Evolutionary conservation across 1,284 basidiomycete genomes (phyloP).

Genomic region (Leccinum solheimii): DNA sequence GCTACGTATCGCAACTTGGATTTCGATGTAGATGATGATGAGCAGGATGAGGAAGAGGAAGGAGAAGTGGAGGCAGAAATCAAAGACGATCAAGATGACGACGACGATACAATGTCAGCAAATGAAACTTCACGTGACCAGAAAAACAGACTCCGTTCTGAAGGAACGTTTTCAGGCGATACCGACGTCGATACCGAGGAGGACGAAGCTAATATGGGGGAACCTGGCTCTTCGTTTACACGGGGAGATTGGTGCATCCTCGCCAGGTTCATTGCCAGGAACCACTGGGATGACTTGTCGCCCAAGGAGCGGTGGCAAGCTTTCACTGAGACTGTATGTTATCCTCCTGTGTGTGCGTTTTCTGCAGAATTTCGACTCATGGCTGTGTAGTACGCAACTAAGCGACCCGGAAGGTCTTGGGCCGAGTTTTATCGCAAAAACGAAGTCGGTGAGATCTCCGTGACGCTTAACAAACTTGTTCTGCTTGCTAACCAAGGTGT

Average conservation of each 20-base stretch:
- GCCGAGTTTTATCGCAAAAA: conserved; percentile 55
- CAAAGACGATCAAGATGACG: conserved; percentile 36
- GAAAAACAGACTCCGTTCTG: conserved; percentile 11
- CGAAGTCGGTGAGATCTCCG: conserved; percentile 44
- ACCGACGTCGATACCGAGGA: conserved; percentile 32
- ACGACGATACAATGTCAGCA: conserved; percentile 31
- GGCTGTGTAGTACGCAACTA: conserved; percentile 40
- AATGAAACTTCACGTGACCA: conserved; percentile 9
- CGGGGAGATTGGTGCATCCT: conserved; percentile 58
- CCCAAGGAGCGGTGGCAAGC: conserved; percentile 51
- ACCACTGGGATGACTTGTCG: conserved; percentile 45
- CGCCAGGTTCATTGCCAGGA: conserved; percentile 55
- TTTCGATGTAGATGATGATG: conserved; percentile 29
- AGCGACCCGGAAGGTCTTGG: conserved; percentile 57
- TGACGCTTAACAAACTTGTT: conserved; percentile 4
- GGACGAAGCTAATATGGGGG: conserved; percentile 56
- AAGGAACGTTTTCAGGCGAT: conserved; percentile 19
- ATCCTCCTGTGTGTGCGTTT: neutral
- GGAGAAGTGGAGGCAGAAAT: conserved; percentile 37
- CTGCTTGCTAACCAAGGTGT: conserved; percentile 7
- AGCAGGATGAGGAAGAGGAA: conserved; percentile 37
- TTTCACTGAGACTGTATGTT: conserved; percentile 49
- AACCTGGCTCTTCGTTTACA: conserved; percentile 47
- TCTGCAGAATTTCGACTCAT: conserved; percentile 3
- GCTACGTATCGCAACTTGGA: conserved; percentile 42